A percentile compares a stretch with the other conserved stretches of the same genome.
Conservation (phyloP, 1,139 yeast species). For the Blastobotrys malaysiensis region DNA sequence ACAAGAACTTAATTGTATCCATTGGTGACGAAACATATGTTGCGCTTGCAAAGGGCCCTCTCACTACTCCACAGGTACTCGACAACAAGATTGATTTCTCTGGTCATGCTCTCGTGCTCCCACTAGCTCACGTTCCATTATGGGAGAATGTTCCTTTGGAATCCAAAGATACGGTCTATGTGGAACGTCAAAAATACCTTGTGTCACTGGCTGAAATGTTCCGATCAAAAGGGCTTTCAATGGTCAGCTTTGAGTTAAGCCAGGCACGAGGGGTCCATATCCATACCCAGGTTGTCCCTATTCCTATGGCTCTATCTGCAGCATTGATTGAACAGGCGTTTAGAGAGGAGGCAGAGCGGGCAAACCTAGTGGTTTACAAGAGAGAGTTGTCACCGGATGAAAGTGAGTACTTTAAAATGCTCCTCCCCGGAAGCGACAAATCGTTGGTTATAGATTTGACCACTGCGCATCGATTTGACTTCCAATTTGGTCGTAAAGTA, state of each 20-base stretch:
- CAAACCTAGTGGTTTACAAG: constrained; percentile 13
- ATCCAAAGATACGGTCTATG: constrained; percentile 10
- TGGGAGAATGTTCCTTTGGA: constrained; percentile 13
- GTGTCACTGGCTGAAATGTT: constrained; percentile 24
- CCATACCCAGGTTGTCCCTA: constrained; percentile 34
- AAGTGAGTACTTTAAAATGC: constrained; percentile 18
- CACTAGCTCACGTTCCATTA: constrained; percentile 67
- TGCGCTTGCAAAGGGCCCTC: constrained; percentile 85
- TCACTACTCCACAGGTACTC: constrained; percentile 42
- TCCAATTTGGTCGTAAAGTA: constrained; percentile 77
- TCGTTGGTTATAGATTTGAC: constrained; percentile 16
- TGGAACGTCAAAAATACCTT: constrained; percentile 23
- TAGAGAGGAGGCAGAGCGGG: constrained; percentile 19
- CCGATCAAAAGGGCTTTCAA: constrained; percentile 18
- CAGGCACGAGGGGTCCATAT: constrained; percentile 32
- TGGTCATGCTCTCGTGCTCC: constrained; percentile 81
- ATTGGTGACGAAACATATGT: constrained; percentile 63
- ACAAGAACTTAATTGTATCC: constrained; percentile 73
- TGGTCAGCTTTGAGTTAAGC: constrained; percentile 31
- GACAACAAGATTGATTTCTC: constrained; percentile 44
- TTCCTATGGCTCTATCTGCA: constrained; percentile 20
- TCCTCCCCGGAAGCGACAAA: constrained; percentile 14
- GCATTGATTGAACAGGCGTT: constrained; percentile 18
- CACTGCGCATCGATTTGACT: constrained; percentile 41
- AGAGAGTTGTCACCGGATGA: constrained; percentile 12